Evolutionary conservation across 768 basidiomycete species (phyloP), one percentile per base, ranked within the genome.

Genomic region (Hygrocybe coccinea): DNA sequence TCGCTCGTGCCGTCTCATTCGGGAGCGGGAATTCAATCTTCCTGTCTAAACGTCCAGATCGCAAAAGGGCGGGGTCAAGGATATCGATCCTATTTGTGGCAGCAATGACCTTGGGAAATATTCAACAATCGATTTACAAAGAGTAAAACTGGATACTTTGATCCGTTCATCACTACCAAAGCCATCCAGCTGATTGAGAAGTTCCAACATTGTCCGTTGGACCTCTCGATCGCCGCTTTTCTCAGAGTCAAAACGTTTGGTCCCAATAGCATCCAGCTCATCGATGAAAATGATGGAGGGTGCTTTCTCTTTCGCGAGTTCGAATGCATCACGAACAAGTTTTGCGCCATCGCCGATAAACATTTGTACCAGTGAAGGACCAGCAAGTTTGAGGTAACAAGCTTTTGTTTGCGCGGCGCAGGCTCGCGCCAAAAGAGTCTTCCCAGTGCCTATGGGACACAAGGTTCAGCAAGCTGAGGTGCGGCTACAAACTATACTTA

Each of bases 321-420:
- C 94, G 68, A 99, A 98, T 2, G 95, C 95, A 65, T 99, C 97
- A 45, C 97, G 91, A 19, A 99, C 97, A 50, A 99, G 84, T 71
- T 97, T 98, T 53, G 97, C 97, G 65, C 97, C 97, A 70, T 98
- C 97, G 72, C 97, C 97, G 62, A 99, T 99, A 71, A 95, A 99
- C 97, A 98, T 99, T 73, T 99, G 97, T 11, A 99, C 97, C 51
- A 99, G 82, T 50, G 95, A 95, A 22, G 97, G 95, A 17, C 93
- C 97, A 35, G 97, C 97, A 24, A 99, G 83, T 71, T 99, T 98
- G 60, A 99, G 82, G 70, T 95, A 99, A 70, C 95, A 98, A 7
- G 97, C 97, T 61, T 95, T 90, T 45, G 97, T 97, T 64, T 95
- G 94, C 1, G 95, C 95, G 3, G 97, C 97, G 71, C 97, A 98